Percentiles rank a stretch among this genome's conserved stretches.
Evolutionary conservation across 2,329 filamentous ascomycete species (phyloP).

Genomic region (Xylariaceae sp.): DNA sequence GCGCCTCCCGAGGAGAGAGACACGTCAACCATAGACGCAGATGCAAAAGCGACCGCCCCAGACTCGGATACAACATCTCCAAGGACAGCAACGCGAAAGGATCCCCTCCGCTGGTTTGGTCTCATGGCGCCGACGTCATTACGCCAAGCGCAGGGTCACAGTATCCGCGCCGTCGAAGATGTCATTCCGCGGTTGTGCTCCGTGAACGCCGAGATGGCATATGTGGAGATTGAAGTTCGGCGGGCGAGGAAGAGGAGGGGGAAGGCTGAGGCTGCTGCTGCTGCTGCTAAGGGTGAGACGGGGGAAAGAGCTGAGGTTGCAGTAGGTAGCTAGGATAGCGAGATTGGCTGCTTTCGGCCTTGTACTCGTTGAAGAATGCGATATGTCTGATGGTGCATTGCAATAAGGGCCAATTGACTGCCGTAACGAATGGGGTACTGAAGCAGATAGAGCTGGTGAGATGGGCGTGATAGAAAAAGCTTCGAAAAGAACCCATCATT

Average conservation of each 20-base stretch:
- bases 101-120: conserved; percentile 60
- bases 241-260: conserved; percentile 53
- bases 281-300: conserved; percentile 17
- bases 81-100: conserved; percentile 23
- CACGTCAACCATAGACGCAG: neutral
- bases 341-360: neutral
- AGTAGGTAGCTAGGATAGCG: neutral
- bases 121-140: conserved; percentile 50
- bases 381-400: too few species aligned
- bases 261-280: conserved; percentile 39
- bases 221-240: conserved; percentile 66
- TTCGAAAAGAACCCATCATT: too few species aligned
- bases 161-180: conserved; percentile 52
- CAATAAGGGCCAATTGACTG: too few species aligned
- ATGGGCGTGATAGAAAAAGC: too few species aligned
- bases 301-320: conserved; percentile 1
- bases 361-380: too few species aligned
- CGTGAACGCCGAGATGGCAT: conserved; percentile 57
- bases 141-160: conserved; percentile 55
- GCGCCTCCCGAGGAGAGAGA: neutral
- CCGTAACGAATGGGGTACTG: too few species aligned
- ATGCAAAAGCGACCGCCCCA: neutral
- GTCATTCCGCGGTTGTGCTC: conserved; percentile 55
- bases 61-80: neutral
- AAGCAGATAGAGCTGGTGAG: too few species aligned